Evolutionary conservation across 2,329 filamentous ascomycete genomes (phyloP).

Genomic region (Ceratocystis colombiana): DNA sequence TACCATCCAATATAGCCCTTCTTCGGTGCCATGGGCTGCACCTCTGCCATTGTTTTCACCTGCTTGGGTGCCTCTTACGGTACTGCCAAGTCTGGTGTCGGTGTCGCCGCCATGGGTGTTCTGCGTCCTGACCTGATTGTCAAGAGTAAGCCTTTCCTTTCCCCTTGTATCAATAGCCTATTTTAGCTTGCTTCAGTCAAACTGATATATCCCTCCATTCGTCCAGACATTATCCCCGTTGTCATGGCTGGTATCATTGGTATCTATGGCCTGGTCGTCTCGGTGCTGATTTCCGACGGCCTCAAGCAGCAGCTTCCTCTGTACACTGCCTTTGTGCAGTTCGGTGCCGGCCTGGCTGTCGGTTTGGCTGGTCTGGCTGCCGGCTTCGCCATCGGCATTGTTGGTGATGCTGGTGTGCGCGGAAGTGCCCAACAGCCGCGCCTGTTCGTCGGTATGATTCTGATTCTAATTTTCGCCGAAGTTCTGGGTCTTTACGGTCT

Average conservation of each 20-base stretch:
- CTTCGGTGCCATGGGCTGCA: conserved; percentile 97
- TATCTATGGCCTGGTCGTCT: conserved; percentile 91
- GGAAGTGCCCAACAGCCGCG: conserved; percentile 75
- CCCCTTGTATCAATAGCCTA: too few relatives aligned
- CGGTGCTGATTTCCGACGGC: conserved; percentile 74
- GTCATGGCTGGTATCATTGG: conserved; percentile 99
- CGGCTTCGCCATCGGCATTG: conserved; percentile 78
- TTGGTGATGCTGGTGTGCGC: conserved; percentile 79
- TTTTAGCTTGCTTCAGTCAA: too few relatives aligned
- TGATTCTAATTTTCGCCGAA: conserved; percentile 99
- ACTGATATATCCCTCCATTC: neutral
- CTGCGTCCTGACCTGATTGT: conserved; percentile 95
- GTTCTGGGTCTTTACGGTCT: conserved; percentile 98
- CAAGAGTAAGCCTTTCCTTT: conserved; percentile 60
- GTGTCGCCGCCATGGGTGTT: conserved; percentile 97
- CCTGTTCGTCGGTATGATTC: conserved; percentile 93
- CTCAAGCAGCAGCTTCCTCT: conserved; percentile 62
- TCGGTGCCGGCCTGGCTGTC: conserved; percentile 72
- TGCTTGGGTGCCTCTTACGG: conserved; percentile 95
- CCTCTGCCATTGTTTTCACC: conserved; percentile 92
- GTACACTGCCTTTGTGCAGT: conserved; percentile 76
- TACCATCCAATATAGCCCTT: conserved; percentile 51
- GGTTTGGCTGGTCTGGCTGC: conserved; percentile 75
- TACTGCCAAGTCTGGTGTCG: conserved; percentile 97
- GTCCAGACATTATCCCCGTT: conserved; percentile 89